These are phyloP conservation scores for Aspergillus nomiae DNA, from an alignment of 2,329 filamentous ascomycete genomes.

Conservation along the genomic window DNA sequence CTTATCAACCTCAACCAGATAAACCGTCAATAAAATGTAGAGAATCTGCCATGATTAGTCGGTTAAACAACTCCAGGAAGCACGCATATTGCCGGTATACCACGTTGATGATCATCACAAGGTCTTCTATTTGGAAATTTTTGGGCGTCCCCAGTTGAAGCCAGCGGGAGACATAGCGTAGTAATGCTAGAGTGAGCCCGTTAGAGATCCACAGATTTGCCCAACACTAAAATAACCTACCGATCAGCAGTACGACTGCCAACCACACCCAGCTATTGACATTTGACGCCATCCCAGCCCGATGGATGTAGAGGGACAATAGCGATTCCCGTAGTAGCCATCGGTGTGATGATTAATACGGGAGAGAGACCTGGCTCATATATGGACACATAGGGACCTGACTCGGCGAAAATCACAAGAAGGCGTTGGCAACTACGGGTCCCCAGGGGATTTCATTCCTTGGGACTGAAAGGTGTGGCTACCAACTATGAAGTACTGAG, in stretches of 20 bases:
- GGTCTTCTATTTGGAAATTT: slow-evolving; percentile 15
- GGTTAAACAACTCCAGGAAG: fast-evolving
- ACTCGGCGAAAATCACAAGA: not conserved
- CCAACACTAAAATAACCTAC: slow-evolving; percentile 4
- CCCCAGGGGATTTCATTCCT: not conserved
- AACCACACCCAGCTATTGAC: slow-evolving; percentile 18
- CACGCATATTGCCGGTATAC: not conserved
- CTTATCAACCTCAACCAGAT: slow-evolving; percentile 46
- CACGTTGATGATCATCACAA: slow-evolving; percentile 11
- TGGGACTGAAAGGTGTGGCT: not conserved
- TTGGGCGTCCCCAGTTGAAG: slow-evolving; percentile 11
- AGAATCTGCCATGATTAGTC: slow-evolving; percentile 18
- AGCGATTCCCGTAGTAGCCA: not conserved
- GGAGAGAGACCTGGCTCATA: not conserved
- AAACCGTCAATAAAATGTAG: slow-evolving; percentile 48
- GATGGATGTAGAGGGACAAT: not conserved
- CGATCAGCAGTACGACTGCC: slow-evolving; percentile 14
- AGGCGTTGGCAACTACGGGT: not conserved
- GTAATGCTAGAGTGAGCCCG: not conserved
- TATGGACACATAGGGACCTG: not conserved
- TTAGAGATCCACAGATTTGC: not conserved
- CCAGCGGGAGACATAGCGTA: slow-evolving; percentile 16
- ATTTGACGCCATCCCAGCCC: slow-evolving; percentile 5
- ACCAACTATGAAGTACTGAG: not conserved
- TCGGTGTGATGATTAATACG: not conserved